Conservation (phyloP, 2,329 filamentous ascomycete genomes). For the Thielaviopsis populi region DNA sequence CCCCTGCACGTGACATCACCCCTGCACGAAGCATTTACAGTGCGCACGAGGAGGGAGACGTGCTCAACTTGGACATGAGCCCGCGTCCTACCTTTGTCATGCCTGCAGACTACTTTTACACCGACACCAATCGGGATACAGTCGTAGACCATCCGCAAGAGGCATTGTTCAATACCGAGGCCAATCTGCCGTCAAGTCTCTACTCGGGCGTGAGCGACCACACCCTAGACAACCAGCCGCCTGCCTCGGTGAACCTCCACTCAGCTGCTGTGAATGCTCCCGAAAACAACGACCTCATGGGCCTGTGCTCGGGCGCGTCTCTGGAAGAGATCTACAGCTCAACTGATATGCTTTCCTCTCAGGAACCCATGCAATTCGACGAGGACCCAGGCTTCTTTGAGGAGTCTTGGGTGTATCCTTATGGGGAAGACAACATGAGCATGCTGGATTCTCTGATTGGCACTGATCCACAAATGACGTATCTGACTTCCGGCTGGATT, state of each 20-base stretch:
- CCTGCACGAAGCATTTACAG: neutral
- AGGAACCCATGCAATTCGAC: neutral
- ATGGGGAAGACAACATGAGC: conserved; percentile 17
- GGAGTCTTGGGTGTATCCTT: conserved; percentile 9
- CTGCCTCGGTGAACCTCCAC: neutral
- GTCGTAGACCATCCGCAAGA: neutral
- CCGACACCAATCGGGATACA: neutral
- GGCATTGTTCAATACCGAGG: neutral
- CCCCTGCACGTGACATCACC: neutral
- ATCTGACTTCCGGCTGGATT: conserved; percentile 12
- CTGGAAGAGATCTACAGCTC: neutral
- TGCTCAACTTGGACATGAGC: neutral
- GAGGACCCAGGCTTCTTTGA: neutral
- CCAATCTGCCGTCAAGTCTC: neutral
- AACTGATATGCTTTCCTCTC: neutral
- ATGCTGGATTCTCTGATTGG: conserved; percentile 19
- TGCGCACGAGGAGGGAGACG: neutral
- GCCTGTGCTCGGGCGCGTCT: neutral
- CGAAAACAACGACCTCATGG: neutral
- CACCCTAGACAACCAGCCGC: neutral
- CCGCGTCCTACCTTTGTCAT: neutral
- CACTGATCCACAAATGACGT: conserved; percentile 19
- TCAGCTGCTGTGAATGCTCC: neutral
- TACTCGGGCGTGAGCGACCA: neutral
- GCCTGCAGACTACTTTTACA: neutral